Evolutionary conservation across 169 alveolate species (phyloP).

Genomic region (Cryptosporidium ubiquitum): DNA sequence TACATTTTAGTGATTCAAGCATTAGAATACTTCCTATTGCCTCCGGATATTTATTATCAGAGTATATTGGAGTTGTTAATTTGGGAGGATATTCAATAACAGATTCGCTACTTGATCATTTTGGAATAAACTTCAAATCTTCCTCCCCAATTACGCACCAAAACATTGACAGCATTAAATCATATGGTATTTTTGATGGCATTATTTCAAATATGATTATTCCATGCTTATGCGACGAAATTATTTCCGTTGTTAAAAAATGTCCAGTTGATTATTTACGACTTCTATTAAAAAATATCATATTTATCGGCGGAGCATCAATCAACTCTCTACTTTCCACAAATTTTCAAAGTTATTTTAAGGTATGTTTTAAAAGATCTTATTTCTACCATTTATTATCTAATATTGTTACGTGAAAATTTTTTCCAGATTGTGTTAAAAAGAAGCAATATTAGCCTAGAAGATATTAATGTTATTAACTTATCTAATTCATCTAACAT

Average conservation of each 20-base stretch:
- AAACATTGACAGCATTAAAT: constrained; percentile 9
- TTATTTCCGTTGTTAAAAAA: constrained; percentile 28
- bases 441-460: background rate
- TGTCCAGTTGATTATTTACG: constrained; percentile 66
- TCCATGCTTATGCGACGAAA: constrained; percentile 45
- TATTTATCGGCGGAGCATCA: constrained; percentile 62
- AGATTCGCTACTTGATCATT: background rate
- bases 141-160: constrained; percentile 5
- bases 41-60: constrained; percentile 58
- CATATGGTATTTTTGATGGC: constrained; percentile 39
- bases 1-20: constrained; percentile 59
- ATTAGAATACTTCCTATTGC: constrained; percentile 69
- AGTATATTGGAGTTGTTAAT: constrained; percentile 35
- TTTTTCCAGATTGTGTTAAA: constrained; percentile 1
- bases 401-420: no score
- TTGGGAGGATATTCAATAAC: constrained; percentile 59
- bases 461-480: constrained; percentile 7
- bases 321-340: constrained; percentile 11
- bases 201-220: constrained; percentile 21
- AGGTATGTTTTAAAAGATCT: constrained; percentile 24
- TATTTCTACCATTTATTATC: no score
- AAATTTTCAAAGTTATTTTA: constrained; percentile 6
- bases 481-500: constrained; percentile 3
- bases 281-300: constrained; percentile 23
- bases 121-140: constrained; percentile 2